Evolutionary conservation across 164 flowering plant genomes (phyloP).

Genomic region (Echeveria elegans): DNA sequence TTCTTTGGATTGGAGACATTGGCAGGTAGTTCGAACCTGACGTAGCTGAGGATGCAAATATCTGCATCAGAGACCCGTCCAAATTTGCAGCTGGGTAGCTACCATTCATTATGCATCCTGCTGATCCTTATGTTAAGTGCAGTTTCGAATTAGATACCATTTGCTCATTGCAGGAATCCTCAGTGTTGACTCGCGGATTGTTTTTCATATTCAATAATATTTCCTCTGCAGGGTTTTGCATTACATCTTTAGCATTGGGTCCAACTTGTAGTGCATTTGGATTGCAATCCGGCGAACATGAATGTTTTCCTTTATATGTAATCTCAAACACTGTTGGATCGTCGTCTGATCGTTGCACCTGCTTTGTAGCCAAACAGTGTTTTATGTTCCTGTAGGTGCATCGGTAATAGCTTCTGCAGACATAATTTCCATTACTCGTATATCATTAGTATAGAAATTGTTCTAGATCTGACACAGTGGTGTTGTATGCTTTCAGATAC

Average conservation of each 20-base stretch:
- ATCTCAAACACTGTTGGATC: conserved; percentile 58
- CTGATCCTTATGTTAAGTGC: conserved; percentile 22
- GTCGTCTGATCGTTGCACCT: conserved; percentile 85
- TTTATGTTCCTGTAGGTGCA: conserved; percentile 67
- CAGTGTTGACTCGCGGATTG: conserved; percentile 29
- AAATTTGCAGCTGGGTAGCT: not conserved
- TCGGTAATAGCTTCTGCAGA: conserved; percentile 86
- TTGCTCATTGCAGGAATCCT: conserved; percentile 25
- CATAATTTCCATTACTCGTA: not conserved
- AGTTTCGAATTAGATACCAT: conserved; percentile 19
- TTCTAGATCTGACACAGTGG: not conserved
- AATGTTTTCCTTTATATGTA: conserved; percentile 73
- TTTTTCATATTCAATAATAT: conserved; percentile 15
- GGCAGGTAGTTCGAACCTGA: conserved; percentile 50
- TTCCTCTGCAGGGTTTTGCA: conserved; percentile 15
- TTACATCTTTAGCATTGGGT: conserved; percentile 10
- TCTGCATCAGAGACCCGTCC: conserved; percentile 9
- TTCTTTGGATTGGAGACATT: conserved; percentile 21
- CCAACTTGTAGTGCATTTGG: conserved; percentile 24
- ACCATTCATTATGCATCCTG: conserved; percentile 12
- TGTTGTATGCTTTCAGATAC: not conserved
- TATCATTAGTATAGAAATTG: not conserved
- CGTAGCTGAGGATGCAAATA: conserved; percentile 53
- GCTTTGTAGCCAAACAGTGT: conserved; percentile 83
- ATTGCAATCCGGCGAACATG: conserved; percentile 33